Percentiles rank a stretch among this genome's conserved stretches.
These are phyloP conservation scores for Phytophthora cactorum DNA, from an alignment of 352 stramenopile genomes.

Conservation along the genomic window DNA sequence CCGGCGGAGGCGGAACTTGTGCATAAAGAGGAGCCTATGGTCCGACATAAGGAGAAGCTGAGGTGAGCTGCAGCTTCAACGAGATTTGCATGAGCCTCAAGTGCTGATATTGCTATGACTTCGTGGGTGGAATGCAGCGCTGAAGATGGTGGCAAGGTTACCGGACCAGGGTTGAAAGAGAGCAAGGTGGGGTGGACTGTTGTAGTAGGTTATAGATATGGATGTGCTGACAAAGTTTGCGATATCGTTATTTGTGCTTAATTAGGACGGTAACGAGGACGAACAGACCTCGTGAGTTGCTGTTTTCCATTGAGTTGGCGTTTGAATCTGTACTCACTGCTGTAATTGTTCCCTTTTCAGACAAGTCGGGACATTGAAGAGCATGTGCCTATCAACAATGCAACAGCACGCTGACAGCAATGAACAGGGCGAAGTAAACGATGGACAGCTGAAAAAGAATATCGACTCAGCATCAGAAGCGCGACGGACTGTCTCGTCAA, in stretches of 20 bases:
- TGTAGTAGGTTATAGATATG: background rate
- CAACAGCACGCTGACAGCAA: conserved; percentile 15
- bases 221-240: conserved; percentile 1
- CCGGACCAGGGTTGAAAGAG: background rate
- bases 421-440: conserved; percentile 4
- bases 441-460: conserved; percentile 7
- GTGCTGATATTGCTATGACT: conserved; percentile 13
- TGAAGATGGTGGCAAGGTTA: background rate
- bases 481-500: background rate
- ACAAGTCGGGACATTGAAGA: conserved; percentile 40
- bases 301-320: background rate
- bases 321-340: conserved; percentile 9
- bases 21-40: conserved; percentile 1
- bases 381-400: conserved; percentile 33
- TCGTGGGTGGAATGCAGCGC: conserved; percentile 6
- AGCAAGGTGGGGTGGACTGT: conserved; percentile 15
- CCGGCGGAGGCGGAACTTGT: conserved; percentile 7
- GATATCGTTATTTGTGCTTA: conserved; percentile 6
- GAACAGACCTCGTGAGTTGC: conserved; percentile 20
- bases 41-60: conserved; percentile 9
- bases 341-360: conserved; percentile 18
- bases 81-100: conserved; percentile 7
- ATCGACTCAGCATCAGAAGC: background rate
- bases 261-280: conserved; percentile 10
- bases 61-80: conserved; percentile 20